Evolutionary conservation across 257 asterid genomes (phyloP).

Genomic region (Sherardia arvensis): DNA sequence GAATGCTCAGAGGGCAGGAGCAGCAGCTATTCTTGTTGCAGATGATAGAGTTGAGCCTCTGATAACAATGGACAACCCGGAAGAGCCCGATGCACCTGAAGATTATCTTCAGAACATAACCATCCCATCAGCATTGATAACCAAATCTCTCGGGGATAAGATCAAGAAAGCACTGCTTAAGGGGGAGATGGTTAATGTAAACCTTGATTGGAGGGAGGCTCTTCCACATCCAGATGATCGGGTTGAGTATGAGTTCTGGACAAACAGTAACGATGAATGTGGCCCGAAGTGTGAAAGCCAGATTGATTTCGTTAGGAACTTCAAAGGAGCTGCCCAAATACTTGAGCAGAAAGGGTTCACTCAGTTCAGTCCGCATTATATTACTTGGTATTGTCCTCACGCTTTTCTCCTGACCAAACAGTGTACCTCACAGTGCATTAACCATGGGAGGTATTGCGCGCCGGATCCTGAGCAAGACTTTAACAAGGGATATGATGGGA

Average conservation of each 20-base stretch:
- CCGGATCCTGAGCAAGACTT: constrained; percentile 46
- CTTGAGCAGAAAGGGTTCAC: constrained; percentile 87
- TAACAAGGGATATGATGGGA: constrained; percentile 33
- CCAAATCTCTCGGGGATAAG: constrained; percentile 71
- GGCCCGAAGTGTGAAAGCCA: constrained; percentile 89
- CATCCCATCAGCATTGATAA: constrained; percentile 80
- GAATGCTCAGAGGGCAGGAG: constrained; percentile 95
- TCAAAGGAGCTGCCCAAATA: constrained; percentile 93
- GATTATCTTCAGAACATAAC: constrained; percentile 70
- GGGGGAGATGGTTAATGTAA: constrained; percentile 67
- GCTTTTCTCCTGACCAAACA: constrained; percentile 31
- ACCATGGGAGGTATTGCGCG: constrained; percentile 42
- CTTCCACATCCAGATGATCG: constrained; percentile 98
- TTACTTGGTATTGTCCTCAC: constrained; percentile 40
- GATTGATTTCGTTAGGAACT: constrained; percentile 57
- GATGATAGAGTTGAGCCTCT: constrained; percentile 71
- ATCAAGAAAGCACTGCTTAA: constrained; percentile 53
- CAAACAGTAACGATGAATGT: constrained; percentile 86
- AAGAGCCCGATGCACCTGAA: constrained; percentile 48
- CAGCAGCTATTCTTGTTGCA: constrained; percentile 89
- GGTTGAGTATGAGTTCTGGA: constrained; percentile 90
- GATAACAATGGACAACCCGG: constrained; percentile 93
- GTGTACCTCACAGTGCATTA: constrained; percentile 37
- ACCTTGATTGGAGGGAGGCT: constrained; percentile 94
- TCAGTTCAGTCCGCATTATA: constrained; percentile 51